These are phyloP conservation scores for Penicillium sp. DNA, from an alignment of 2,329 filamentous ascomycete genomes.

Conservation along the genomic window DNA sequence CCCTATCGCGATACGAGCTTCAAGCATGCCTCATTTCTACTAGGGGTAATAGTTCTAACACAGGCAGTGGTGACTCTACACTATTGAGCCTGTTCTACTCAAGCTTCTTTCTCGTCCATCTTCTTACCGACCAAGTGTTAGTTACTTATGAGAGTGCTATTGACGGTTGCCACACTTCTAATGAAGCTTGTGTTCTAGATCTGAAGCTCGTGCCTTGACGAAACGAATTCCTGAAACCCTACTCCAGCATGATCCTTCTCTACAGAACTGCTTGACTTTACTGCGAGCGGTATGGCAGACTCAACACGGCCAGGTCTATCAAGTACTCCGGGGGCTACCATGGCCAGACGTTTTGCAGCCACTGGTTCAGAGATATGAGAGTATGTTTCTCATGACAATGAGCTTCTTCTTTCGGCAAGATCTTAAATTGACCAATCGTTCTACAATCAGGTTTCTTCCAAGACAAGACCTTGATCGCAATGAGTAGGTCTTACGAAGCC, in stretches of 20 bases:
- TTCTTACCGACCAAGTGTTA: conserved; percentile 43
- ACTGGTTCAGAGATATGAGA: conserved; percentile 37
- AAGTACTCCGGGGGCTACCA: conserved; percentile 32
- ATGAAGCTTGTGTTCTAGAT: conserved; percentile 21
- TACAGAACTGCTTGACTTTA: conserved; percentile 39
- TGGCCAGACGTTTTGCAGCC: conserved; percentile 37
- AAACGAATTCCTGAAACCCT: conserved; percentile 37
- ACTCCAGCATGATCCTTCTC: conserved; percentile 29
- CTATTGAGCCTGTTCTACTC: conserved; percentile 42
- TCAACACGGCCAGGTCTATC: conserved; percentile 38
- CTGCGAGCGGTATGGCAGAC: conserved; percentile 43
- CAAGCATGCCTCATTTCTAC: conserved; percentile 34
- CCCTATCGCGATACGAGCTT: conserved; percentile 38
- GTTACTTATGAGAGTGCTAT: conserved; percentile 9
- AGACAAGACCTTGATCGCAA: conserved; percentile 39
- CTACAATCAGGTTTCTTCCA: conserved; percentile 37
- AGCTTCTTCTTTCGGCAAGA: not conserved
- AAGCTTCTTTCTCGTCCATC: conserved; percentile 41
- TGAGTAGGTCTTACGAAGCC: conserved; percentile 43
- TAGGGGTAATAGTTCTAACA: conserved; percentile 11
- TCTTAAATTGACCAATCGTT: not conserved
- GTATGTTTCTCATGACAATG: conserved; percentile 26
- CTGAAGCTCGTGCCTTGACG: conserved; percentile 43
- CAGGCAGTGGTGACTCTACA: conserved; percentile 23
- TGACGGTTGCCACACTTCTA: not conserved